These are phyloP conservation scores for Capillidium heterosporum DNA, from an alignment of 371 early-diverging fungal species.

Conservation along the genomic window DNA sequence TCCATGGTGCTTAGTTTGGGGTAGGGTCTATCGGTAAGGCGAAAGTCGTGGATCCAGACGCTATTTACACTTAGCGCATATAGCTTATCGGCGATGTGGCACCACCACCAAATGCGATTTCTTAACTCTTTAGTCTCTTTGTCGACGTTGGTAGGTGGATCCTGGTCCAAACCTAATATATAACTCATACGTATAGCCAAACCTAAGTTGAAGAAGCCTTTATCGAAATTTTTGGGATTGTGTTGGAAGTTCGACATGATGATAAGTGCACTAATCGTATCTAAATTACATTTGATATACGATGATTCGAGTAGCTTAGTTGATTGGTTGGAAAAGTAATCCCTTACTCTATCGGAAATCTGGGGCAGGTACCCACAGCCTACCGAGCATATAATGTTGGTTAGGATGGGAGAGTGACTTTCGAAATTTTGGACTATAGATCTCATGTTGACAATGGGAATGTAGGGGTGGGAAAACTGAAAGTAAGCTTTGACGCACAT, in stretches of 20 bases:
- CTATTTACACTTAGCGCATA: neutral
- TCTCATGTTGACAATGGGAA: neutral
- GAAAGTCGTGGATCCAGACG: neutral
- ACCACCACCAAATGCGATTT: neutral
- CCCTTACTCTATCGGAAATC: neutral
- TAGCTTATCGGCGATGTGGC: neutral
- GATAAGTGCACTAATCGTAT: neutral
- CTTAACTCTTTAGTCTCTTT: no score
- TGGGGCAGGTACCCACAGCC: neutral
- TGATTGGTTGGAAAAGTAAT: neutral
- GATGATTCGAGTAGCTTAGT: neutral
- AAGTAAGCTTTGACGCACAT: neutral
- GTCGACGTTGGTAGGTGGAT: neutral
- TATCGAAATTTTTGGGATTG: neutral
- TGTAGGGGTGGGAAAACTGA: neutral
- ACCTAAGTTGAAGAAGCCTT: neutral
- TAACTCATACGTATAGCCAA: conserved; percentile 13
- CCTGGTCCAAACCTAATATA: neutral
- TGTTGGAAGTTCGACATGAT: neutral
- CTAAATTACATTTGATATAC: neutral
- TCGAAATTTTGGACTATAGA: neutral
- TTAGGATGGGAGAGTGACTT: neutral
- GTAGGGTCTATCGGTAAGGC: no score
- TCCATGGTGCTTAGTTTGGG: no score
- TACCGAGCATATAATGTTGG: neutral